Conservation (phyloP, 768 basidiomycete species). For the Boletus pseudopeckii region DNA sequence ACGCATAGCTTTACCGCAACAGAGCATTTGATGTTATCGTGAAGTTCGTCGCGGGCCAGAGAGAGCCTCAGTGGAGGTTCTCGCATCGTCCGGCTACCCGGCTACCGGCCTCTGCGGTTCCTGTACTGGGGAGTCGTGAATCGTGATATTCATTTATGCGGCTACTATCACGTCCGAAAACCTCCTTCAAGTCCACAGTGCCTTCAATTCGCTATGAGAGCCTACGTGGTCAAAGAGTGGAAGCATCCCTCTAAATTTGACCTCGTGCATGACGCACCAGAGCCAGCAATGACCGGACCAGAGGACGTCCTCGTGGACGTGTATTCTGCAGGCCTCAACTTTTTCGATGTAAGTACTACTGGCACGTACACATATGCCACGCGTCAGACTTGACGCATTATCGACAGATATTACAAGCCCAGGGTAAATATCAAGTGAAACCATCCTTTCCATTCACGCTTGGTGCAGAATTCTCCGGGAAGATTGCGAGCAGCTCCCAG, state of each 20-base stretch:
- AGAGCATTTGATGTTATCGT: background rate
- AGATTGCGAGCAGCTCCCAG: constrained; percentile 62
- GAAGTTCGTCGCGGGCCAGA: background rate
- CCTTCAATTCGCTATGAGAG: constrained; percentile 59
- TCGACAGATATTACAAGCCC: constrained; percentile 71
- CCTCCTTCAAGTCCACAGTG: background rate
- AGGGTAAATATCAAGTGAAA: constrained; percentile 86
- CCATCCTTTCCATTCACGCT: constrained; percentile 83
- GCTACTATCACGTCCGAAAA: background rate
- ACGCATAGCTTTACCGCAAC: constrained; percentile 16
- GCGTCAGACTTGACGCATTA: background rate
- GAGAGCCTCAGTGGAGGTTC: too few relatives aligned
- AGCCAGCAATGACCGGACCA: constrained; percentile 47
- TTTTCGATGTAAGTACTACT: constrained; percentile 62
- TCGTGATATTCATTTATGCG: background rate
- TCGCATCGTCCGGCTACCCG: background rate
- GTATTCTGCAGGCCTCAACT: constrained; percentile 72
- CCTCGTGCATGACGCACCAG: constrained; percentile 52
- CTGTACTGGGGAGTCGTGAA: too few relatives aligned
- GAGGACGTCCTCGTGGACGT: constrained; percentile 72
- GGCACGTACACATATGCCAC: constrained; percentile 15
- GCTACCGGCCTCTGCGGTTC: background rate
- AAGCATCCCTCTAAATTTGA: constrained; percentile 64
- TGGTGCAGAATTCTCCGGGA: constrained; percentile 84
- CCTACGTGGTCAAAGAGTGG: constrained; percentile 68